Base-by-base conservation (phyloP, 2,329 filamentous ascomycete genomes). In the Colletotrichum filicis region DNA sequence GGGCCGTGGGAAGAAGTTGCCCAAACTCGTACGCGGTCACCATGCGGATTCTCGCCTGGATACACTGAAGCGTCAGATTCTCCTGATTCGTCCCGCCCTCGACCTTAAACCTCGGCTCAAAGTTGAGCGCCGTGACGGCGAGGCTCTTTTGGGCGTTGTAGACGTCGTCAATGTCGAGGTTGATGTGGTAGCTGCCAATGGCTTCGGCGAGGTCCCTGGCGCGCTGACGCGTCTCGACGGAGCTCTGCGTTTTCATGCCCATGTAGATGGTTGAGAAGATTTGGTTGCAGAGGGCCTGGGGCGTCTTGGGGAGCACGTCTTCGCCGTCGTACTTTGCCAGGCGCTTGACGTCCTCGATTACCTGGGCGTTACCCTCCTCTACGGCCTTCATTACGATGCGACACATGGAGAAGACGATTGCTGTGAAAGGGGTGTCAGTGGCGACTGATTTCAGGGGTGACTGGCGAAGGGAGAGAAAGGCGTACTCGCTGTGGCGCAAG, bases 161-260 rank as follows among this genome's bases (percentile, higher is more conserved):
- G 9, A 92, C 87, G 1, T 87, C 86, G 78, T 96, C 94, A 69
- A 96, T 95, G 77, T 95, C 90, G 57, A 95, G 84, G 78, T 95
- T 89, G 4, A 90, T 86, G 79, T 97, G 94, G 77, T 95, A 92
- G 19, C 89, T 86, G 3, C 93, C 94, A 65, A 96, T 94, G 5
- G 84, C 86, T 4, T 84, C 78, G 5, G 87, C 80, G 0, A 96
- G 86, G 0, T 88, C 85, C 77, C 89, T 88, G 1, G 94, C 92
- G 32, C 94, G 86, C 59, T 87, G 85, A 11, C 93, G 85, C 0
- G 93, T 95, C 75, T 94, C 92, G 55, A 84, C 83, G 28, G 88
- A 91, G 62, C 89, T 91, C 55, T 92, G 92, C 74, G 92, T 90
- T 76, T 87, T 83, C 78, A 91, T 95, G 12, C 93, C 93, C 90